Evolutionary conservation across 257 asterid species (phyloP).

Genomic region (Knoxia roxburghii): DNA sequence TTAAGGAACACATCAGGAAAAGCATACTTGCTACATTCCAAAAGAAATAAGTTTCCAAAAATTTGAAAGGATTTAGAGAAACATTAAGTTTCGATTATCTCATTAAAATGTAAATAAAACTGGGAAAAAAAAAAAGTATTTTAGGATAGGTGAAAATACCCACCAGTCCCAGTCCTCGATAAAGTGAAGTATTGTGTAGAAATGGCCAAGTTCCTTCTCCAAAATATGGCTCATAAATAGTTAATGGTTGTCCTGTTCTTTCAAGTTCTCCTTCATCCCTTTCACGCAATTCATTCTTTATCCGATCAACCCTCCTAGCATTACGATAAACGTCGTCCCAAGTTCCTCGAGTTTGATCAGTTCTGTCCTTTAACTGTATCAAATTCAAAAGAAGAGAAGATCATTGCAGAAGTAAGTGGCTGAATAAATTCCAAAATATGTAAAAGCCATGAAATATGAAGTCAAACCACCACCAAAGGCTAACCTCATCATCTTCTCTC

Average conservation of each 20-base stretch:
- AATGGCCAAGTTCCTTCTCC: slow-evolving; percentile 97
- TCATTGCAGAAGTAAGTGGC: slow-evolving; percentile 9
- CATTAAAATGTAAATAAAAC: background rate
- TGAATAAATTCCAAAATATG: background rate
- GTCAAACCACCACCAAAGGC: background rate
- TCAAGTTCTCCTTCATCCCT: slow-evolving; percentile 97
- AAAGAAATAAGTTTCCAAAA: background rate
- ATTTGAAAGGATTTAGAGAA: background rate
- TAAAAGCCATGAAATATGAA: background rate
- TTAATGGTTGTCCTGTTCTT: slow-evolving; percentile 89
- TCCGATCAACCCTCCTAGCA: slow-evolving; percentile 70
- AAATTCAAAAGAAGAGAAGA: slow-evolving; percentile 8
- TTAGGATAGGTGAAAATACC: slow-evolving; percentile 11
- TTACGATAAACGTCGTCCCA: slow-evolving; percentile 89
- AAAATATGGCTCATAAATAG: slow-evolving; percentile 84
- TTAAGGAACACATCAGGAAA: background rate
- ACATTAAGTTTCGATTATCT: background rate
- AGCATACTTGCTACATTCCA: background rate
- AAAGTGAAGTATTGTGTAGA: slow-evolving; percentile 72
- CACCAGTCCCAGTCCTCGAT: slow-evolving; percentile 87
- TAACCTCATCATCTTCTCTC: slow-evolving; percentile 89
- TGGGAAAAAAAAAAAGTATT: background rate
- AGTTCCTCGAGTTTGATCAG: slow-evolving; percentile 72
- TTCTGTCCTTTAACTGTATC: slow-evolving; percentile 90
- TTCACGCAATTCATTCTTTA: slow-evolving; percentile 65